These are phyloP conservation scores for Xylariaceae sp. DNA, from an alignment of 2,329 filamentous ascomycete species.

Conservation along the genomic window DNA sequence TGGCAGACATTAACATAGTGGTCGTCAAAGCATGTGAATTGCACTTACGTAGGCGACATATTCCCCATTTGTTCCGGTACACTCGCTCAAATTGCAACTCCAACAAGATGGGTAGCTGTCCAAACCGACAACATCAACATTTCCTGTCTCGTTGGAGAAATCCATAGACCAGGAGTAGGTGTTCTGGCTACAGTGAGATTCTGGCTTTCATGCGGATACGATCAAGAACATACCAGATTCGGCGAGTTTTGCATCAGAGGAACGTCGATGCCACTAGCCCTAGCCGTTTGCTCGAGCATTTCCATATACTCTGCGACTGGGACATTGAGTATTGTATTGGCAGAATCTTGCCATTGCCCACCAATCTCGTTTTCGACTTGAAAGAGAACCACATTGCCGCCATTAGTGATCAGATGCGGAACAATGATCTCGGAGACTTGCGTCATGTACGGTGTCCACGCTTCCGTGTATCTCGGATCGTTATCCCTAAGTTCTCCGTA, in stretches of 20 bases:
- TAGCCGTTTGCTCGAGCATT: conserved; percentile 49
- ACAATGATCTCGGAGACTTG: conserved; percentile 49
- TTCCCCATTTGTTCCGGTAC: conserved; percentile 57
- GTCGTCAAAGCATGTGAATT: not conserved
- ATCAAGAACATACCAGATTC: conserved; percentile 43
- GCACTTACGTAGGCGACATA: conserved; percentile 53
- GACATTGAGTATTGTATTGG: conserved; percentile 44
- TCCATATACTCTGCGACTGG: conserved; percentile 56
- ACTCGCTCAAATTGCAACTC: conserved; percentile 62
- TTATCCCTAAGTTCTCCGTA: conserved; percentile 54
- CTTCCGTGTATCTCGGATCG: conserved; percentile 49
- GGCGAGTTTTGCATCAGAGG: conserved; percentile 59
- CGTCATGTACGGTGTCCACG: conserved; percentile 53
- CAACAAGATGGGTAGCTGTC: conserved; percentile 59
- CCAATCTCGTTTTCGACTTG: conserved; percentile 58
- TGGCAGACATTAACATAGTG: not conserved
- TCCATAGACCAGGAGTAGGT: conserved; percentile 60
- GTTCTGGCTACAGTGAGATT: conserved; percentile 6
- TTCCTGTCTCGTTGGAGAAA: conserved; percentile 53
- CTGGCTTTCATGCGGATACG: too few species aligned
- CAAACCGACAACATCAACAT: conserved; percentile 51
- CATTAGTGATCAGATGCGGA: conserved; percentile 54
- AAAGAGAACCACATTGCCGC: conserved; percentile 54
- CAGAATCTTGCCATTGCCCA: conserved; percentile 41
- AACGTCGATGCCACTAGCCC: conserved; percentile 56